phyloP scores from a whole-genome alignment of 108 stramenopile genomes.

The Cyclotella sp. region DNA sequence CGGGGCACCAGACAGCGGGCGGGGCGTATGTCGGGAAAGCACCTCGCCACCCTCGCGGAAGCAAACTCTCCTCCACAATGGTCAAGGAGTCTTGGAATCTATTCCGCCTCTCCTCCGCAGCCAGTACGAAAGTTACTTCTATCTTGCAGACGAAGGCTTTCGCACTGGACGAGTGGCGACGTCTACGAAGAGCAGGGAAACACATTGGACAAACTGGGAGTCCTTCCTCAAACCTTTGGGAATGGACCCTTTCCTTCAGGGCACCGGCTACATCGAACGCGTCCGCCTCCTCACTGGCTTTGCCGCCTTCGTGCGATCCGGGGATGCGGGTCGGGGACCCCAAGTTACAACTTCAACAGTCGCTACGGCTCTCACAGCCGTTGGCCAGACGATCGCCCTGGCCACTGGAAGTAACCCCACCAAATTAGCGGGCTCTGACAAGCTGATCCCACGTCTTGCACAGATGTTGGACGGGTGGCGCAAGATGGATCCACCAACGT shows the following conservation, averaged over 20 bases:
- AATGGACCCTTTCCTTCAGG: constrained; percentile 13
- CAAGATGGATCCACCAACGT: too few relatives aligned
- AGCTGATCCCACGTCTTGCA: too few relatives aligned
- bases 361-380: constrained; percentile 17
- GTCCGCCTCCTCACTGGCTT: not conserved
- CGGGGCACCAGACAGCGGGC: too few relatives aligned
- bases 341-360: not conserved
- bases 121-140: not conserved
- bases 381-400: constrained; percentile 14
- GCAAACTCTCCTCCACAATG: too few relatives aligned
- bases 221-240: not conserved
- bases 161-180: constrained; percentile 13
- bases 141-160: constrained; percentile 2
- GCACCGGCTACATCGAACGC: not conserved
- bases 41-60: too few relatives aligned
- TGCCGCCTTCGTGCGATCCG: not conserved
- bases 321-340: not conserved
- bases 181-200: not conserved
- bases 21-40: too few relatives aligned
- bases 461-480: too few relatives aligned
- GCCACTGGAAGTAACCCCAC: not conserved
- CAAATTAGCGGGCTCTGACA: too few relatives aligned
- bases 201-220: not conserved
- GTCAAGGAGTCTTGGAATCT: constrained; percentile 3
- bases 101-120: not conserved